These are phyloP conservation scores for Cyberlindnera lachancei DNA, from an alignment of 805 yeast species.

Conservation along the genomic window DNA sequence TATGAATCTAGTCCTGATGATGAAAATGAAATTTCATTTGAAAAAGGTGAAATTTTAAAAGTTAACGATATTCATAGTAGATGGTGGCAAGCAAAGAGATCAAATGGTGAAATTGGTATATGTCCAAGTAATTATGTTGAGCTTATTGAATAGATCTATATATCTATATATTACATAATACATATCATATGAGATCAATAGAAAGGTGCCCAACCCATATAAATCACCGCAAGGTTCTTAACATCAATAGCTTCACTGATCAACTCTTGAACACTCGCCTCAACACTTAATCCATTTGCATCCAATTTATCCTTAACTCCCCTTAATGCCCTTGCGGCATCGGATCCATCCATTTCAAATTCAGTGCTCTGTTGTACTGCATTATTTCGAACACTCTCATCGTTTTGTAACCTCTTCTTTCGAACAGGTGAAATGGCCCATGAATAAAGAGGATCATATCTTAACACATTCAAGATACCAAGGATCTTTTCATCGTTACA, in stretches of 20 bases:
- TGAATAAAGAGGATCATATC: slow-evolving; percentile 88
- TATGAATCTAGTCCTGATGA: slow-evolving; percentile 90
- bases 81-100: slow-evolving; percentile 97
- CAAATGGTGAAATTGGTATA: slow-evolving; percentile 89
- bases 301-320: slow-evolving; percentile 64
- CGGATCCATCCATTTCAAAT: slow-evolving; percentile 28
- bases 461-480: slow-evolving; percentile 76
- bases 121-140: slow-evolving; percentile 94
- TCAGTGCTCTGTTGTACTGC: slow-evolving; percentile 2
- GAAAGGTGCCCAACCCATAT: slow-evolving; percentile 82
- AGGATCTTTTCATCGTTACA: slow-evolving; percentile 59
- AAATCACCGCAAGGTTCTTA: slow-evolving; percentile 64
- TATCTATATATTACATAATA: too few species aligned
- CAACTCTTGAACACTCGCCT: slow-evolving; percentile 77
- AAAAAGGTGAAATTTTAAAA: slow-evolving; percentile 83
- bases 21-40: slow-evolving; percentile 84
- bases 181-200: too few species aligned
- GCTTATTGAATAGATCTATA: slow-evolving; percentile 38
- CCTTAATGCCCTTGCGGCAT: slow-evolving; percentile 72
- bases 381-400: slow-evolving; percentile 4
- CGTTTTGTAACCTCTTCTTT: slow-evolving; percentile 44
- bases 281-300: slow-evolving; percentile 65
- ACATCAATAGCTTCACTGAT: slow-evolving; percentile 68
- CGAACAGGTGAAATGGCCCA: slow-evolving; percentile 84
- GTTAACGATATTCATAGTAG: slow-evolving; percentile 91